Evolutionary conservation across 1,284 basidiomycete species (phyloP).

Genomic region (Meira miltonrushii): DNA sequence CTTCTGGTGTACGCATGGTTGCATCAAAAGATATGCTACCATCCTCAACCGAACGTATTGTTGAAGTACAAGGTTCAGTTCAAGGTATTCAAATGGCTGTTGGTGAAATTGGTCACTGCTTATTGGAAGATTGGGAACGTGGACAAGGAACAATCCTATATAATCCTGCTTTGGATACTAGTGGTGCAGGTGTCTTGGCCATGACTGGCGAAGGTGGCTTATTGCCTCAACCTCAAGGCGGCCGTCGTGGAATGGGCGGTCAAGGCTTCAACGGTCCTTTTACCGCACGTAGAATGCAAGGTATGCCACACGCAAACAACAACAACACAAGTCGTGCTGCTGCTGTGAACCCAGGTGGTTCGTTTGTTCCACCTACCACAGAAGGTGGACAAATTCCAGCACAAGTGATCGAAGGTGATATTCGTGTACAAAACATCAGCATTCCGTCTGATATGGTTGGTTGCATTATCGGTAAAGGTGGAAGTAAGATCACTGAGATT

Average conservation of each 20-base stretch:
- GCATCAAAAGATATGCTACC: constrained; percentile 53
- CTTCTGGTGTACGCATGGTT: constrained; percentile 52
- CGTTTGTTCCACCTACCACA: constrained; percentile 38
- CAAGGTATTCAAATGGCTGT: constrained; percentile 87
- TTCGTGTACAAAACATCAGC: constrained; percentile 97
- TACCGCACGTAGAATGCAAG: not conserved
- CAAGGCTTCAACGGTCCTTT: constrained; percentile 22
- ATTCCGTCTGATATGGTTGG: constrained; percentile 89
- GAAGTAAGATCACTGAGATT: constrained; percentile 98
- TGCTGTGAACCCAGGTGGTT: constrained; percentile 43
- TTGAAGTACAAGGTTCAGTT: constrained; percentile 88
- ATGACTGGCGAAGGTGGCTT: constrained; percentile 53
- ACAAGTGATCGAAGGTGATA: constrained; percentile 54
- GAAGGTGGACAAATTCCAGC: constrained; percentile 41
- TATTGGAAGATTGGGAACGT: constrained; percentile 94
- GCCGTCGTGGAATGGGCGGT: constrained; percentile 39
- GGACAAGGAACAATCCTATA: constrained; percentile 84
- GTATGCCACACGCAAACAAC: not conserved
- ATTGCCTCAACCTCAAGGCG: constrained; percentile 32
- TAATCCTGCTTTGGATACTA: constrained; percentile 62
- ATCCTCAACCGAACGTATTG: constrained; percentile 63
- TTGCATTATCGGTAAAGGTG: constrained; percentile 72
- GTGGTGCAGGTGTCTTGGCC: constrained; percentile 56
- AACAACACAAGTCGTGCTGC: constrained; percentile 20
- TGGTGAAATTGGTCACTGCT: constrained; percentile 88